Conservation (phyloP, 148 eudicot genomes). For the Oxyria digyna region DNA sequence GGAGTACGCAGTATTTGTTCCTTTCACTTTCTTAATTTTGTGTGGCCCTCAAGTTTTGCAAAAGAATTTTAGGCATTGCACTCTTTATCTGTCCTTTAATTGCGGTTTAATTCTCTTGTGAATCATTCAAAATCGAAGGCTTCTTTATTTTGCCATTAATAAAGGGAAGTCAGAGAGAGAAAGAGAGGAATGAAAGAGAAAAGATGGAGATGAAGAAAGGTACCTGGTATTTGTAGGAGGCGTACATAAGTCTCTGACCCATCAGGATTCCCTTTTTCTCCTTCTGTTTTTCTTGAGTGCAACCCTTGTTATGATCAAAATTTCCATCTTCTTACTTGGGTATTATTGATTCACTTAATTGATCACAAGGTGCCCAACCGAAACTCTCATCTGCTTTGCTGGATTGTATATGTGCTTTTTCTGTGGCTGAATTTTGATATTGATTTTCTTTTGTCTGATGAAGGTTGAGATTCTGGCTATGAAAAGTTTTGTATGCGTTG, state of each 20-base stretch:
- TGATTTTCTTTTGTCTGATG: not conserved
- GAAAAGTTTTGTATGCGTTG: not conserved
- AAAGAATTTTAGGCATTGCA: slow-evolving; percentile 3
- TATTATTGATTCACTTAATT: slow-evolving; percentile 1
- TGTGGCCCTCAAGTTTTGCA: slow-evolving; percentile 13
- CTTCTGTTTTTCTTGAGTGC: not conserved
- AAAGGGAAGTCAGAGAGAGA: slow-evolving; percentile 20
- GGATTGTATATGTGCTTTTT: not conserved
- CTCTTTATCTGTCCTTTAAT: slow-evolving; percentile 25
- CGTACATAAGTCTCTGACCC: slow-evolving; percentile 19
- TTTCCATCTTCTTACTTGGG: not conserved
- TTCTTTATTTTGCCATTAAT: slow-evolving; percentile 27
- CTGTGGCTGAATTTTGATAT: not conserved
- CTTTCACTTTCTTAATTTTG: slow-evolving; percentile 7
- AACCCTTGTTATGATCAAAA: not conserved
- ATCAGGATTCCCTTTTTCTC: slow-evolving; percentile 4
- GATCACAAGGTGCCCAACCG: slow-evolving; percentile 3
- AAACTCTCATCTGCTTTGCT: not conserved
- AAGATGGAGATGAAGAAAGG: slow-evolving; percentile 2
- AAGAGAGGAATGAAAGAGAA: slow-evolving; percentile 9
- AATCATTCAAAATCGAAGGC: slow-evolving; percentile 30
- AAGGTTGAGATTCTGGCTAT: not conserved
- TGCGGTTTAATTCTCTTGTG: slow-evolving; percentile 19
- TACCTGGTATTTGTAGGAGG: slow-evolving; percentile 17
- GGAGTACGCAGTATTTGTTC: not conserved